A percentile compares a stretch with the other conserved stretches of the same genome.
These are phyloP conservation scores for Pseudonitzschia multiseries DNA, from an alignment of 108 stramenopile genomes.

Conservation along the genomic window DNA sequence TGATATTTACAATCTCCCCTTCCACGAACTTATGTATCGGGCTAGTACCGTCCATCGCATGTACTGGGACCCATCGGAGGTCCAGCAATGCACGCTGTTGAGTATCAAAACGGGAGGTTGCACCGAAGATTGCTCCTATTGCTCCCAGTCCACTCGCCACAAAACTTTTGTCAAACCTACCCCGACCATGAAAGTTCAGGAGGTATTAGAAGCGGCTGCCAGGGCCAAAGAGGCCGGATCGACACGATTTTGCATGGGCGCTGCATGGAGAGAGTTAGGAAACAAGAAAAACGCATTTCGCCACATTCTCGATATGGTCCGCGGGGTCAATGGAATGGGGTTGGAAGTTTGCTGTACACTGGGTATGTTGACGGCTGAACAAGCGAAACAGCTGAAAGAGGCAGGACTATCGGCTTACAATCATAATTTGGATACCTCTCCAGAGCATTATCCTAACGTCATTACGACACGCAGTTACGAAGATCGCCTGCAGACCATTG, in stretches of 20 bases:
- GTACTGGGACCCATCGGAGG: slow-evolving; percentile 96
- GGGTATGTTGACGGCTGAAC: slow-evolving; percentile 95
- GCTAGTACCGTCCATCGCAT: slow-evolving; percentile 95
- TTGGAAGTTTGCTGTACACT: slow-evolving; percentile 96
- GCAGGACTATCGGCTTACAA: slow-evolving; percentile 97
- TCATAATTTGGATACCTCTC: slow-evolving; percentile 97
- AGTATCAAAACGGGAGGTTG: slow-evolving; percentile 98
- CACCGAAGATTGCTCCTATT: slow-evolving; percentile 97
- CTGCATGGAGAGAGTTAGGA: slow-evolving; percentile 97
- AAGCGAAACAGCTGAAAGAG: slow-evolving; percentile 94
- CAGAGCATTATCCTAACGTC: slow-evolving; percentile 95
- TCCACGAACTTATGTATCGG: slow-evolving; percentile 95
- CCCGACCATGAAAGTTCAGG: slow-evolving; percentile 96
- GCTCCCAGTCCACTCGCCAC: slow-evolving; percentile 92
- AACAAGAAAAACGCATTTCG: slow-evolving; percentile 97
- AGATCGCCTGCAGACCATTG: slow-evolving; percentile 94
- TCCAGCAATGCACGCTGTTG: slow-evolving; percentile 96
- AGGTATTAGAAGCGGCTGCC: slow-evolving; percentile 91
- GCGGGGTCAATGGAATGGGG: slow-evolving; percentile 92
- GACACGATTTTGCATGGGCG: slow-evolving; percentile 99
- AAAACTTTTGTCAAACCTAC: slow-evolving; percentile 99
- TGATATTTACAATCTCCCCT: slow-evolving; percentile 86
- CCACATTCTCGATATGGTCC: slow-evolving; percentile 95
- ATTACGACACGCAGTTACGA: slow-evolving; percentile 93
- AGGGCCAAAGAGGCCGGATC: slow-evolving; percentile 96